Evolutionary conservation across 192 early-diverging fungal species (phyloP), one percentile per base, ranked within the genome.

Genomic region (Funneliformis geosporum): DNA sequence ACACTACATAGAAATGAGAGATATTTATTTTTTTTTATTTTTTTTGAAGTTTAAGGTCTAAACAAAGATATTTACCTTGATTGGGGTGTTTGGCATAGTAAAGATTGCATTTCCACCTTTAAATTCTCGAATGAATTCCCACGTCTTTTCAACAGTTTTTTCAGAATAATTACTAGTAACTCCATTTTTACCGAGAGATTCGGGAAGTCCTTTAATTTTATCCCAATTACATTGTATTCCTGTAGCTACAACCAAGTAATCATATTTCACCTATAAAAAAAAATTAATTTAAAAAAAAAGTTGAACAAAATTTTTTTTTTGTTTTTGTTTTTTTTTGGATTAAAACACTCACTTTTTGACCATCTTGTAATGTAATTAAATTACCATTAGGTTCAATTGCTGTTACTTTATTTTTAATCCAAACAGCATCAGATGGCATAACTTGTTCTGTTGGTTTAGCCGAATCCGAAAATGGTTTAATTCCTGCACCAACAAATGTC

Each of bases 401-500:
- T 50, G 89, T 84, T 0, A 93, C 95, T 8, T 87, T 88, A 79
- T 92, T 87, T 83, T 91, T 84, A 78, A 95, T 88, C 93, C 93
- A 95, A 38, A 91, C 86, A 18, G 92, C 92, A 60, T 92, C 80
- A 23, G 85, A 84, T n/a, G 94, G 90, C 73, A 96, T 89, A 12
- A 96, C 86, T 8, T 89, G 88, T 55, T 81, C 84, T 81, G 89
- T 94, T 14, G 94, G 89, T 79, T 88, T 87, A 72, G 83, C 81
- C 21, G 93, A 91, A 62, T 94, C 92, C 4, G 74, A 80, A 68
- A 96, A 89, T 43, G 90, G 72, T 88, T 96, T 96, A 73, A 96
- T 82, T 23, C 95, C 95, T 69, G 86, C 92, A 50, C 95, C 95
- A 59, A 96, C 95, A 91, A 94, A 94, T 16, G 95, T 96, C 88